These are phyloP conservation scores for Candida orba DNA, from an alignment of 805 yeast genomes.

Conservation along the genomic window DNA sequence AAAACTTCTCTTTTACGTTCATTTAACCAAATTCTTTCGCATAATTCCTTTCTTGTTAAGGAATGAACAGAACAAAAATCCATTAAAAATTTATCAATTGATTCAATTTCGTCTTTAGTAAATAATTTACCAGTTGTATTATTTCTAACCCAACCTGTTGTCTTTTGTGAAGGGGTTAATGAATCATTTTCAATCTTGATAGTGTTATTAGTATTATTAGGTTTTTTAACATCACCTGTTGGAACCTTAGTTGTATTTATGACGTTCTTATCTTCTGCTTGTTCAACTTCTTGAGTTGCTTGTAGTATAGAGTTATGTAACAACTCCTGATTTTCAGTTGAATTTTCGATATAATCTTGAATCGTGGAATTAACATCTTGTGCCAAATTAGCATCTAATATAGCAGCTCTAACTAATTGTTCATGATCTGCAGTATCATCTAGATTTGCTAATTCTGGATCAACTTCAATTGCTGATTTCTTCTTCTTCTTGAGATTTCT, in stretches of 20 bases:
- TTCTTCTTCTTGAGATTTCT: background rate
- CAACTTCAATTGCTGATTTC: constrained; percentile 34
- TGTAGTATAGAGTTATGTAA: constrained; percentile 22
- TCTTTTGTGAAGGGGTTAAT: background rate
- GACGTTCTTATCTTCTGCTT: background rate
- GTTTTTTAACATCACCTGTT: background rate
- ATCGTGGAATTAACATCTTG: constrained; percentile 31
- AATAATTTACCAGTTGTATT: constrained; percentile 32
- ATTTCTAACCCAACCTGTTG: constrained; percentile 26
- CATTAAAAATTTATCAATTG: constrained; percentile 64
- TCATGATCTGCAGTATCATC: constrained; percentile 48
- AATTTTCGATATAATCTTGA: constrained; percentile 23
- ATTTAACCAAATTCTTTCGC: constrained; percentile 82
- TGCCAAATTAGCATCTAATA: constrained; percentile 59
- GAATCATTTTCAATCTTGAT: background rate
- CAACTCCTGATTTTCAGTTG: constrained; percentile 12
- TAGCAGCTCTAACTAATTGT: constrained; percentile 62
- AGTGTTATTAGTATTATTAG: background rate
- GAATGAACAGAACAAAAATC: constrained; percentile 61
- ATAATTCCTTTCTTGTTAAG: constrained; percentile 59
- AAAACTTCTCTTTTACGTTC: constrained; percentile 81
- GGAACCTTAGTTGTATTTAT: background rate
- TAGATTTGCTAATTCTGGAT: constrained; percentile 49
- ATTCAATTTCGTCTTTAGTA: constrained; percentile 56
- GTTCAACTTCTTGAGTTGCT: constrained; percentile 21